Conservation (phyloP, 176 grass and related monocot genomes). For the Ensete ventricosum region DNA sequence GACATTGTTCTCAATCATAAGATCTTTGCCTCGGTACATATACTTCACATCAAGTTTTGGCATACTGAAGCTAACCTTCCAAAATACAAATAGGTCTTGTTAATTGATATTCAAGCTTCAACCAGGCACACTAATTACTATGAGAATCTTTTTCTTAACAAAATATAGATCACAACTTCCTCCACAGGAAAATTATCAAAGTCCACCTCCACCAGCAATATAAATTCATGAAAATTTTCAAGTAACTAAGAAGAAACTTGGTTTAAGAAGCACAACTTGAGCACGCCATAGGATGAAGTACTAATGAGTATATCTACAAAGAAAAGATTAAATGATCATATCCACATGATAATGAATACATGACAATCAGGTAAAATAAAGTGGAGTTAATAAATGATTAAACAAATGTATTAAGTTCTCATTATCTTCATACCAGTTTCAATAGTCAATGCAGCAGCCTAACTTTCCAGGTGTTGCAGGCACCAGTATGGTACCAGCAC, state of each 20-base stretch:
- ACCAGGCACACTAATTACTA: neutral
- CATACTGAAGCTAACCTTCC: conserved; percentile 99
- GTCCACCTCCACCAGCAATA: neutral
- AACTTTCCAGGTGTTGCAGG: too few species aligned
- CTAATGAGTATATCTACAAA: neutral
- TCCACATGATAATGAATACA: too few species aligned
- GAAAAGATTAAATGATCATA: neutral
- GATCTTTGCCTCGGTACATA: conserved; percentile 62
- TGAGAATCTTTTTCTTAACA: neutral
- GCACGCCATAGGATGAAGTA: neutral
- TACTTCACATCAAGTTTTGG: conserved; percentile 98
- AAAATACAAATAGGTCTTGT: conserved; percentile 74
- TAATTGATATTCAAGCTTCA: conserved; percentile 19
- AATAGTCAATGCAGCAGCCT: neutral
- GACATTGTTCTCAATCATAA: conserved; percentile 80
- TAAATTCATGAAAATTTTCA: neutral
- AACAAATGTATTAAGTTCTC: neutral
- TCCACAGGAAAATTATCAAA: neutral
- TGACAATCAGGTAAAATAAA: too few species aligned
- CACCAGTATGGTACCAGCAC: too few species aligned
- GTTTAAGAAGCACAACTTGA: neutral
- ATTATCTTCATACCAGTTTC: neutral
- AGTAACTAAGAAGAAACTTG: neutral
- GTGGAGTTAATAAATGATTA: too few species aligned
- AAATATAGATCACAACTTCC: neutral